phyloP scores from a whole-genome alignment of 2,329 filamentous ascomycete genomes.

The Fusarium domesticum region DNA sequence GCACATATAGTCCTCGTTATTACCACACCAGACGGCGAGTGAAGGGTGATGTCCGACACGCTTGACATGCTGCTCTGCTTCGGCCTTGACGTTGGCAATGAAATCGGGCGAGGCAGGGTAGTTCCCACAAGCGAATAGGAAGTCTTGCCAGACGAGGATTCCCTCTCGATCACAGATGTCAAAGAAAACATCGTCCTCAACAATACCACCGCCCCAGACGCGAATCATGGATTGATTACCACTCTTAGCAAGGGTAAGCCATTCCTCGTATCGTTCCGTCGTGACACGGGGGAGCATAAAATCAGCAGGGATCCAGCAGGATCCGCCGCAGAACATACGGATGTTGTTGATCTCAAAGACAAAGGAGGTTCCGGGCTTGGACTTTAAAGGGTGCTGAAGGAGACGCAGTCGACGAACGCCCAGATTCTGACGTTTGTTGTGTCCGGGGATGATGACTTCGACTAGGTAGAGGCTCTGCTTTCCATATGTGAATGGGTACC shows the following conservation, averaged over 20 bases:
- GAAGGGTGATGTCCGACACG: conserved; percentile 59
- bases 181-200: conserved; percentile 65
- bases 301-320: conserved; percentile 76
- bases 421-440: conserved; percentile 47
- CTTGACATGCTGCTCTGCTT: conserved; percentile 61
- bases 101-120: conserved; percentile 61
- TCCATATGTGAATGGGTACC: conserved; percentile 20
- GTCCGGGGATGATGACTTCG: conserved; percentile 1
- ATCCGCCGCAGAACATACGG: conserved; percentile 72
- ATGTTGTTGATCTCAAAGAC: conserved; percentile 72
- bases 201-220: conserved; percentile 36
- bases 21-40: conserved; percentile 73
- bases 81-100: conserved; percentile 55
- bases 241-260: conserved; percentile 63
- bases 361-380: conserved; percentile 67
- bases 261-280: conserved; percentile 61
- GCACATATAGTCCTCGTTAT: conserved; percentile 79
- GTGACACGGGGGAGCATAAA: conserved; percentile 67
- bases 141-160: conserved; percentile 69
- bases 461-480: conserved; percentile 6
- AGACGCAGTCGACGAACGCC: conserved; percentile 62
- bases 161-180: conserved; percentile 66
- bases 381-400: conserved; percentile 44
- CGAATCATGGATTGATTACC: conserved; percentile 40
- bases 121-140: conserved; percentile 66